Base-by-base conservation (phyloP, 2,329 filamentous ascomycete genomes). In the Remersonia thermophila region DNA sequence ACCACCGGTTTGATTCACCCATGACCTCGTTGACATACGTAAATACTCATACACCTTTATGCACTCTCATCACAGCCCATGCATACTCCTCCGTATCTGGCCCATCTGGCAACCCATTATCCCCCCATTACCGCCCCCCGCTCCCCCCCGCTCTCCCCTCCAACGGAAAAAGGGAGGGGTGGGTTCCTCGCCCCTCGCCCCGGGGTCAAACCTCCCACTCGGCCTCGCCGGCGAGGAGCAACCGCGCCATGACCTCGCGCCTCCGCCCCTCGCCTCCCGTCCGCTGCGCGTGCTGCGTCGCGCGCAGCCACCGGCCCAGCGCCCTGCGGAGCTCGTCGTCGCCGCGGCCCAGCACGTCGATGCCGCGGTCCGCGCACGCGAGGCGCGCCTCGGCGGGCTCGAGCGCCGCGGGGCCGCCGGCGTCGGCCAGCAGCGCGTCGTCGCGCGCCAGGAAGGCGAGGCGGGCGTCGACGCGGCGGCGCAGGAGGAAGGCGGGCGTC, bases 351-450 rank as follows among this genome's bases (percentile, higher is more conserved):
- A 73, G 46, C 8, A 73, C 66, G 47, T 73, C 61, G 26, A 81
- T 65, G 1, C 79, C 83, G 11, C 81, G 67, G 45, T 85, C 81
- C 39, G 74, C 67, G 49, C 80, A 81, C 11, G 83, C 83, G 40
- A 84, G 67, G 41, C 62, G 60, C 14, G 86, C 60, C 62, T 93
- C 84, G 27, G 72, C 69, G 7, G 58, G 58, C 44, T 69, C 68
- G 47, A 93, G 60, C 15, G 59, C 67, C 3, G 52, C 45, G 4
- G 71, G 66, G 0, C 78, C 81, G 1, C 81, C 82, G 32, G 73
- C 70, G 27, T 65, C 60, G 13, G 66, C 50, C 32, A 95, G 69
- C 54, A 89, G 61, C 44, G 51, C 58, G 57, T 93, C 84, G 58
- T 95, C 87, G 27, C 67, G 59, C 31, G 67, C 67, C 43, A 95